phyloP scores from a whole-genome alignment of 129 eudicot species.

The Silybum marianum region DNA sequence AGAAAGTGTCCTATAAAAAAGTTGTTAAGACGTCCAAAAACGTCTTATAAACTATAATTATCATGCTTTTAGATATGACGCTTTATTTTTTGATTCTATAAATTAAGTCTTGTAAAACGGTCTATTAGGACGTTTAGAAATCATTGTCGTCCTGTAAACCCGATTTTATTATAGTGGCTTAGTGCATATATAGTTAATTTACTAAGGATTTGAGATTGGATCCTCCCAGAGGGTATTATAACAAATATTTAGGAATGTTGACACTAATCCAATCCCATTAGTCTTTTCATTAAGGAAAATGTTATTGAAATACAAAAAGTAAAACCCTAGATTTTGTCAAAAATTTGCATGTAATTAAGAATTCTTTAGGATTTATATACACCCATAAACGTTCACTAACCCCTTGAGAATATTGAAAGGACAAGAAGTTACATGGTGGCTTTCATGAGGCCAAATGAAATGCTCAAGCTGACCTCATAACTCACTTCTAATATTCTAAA shows the following conservation, averaged over 20 bases:
- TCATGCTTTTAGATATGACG: too few species aligned
- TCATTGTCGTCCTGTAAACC: too few species aligned
- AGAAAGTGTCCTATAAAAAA: too few species aligned
- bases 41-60: too few species aligned
- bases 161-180: neutral
- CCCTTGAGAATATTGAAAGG: neutral
- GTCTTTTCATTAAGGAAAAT: neutral
- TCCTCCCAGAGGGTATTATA: neutral
- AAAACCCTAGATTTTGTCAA: neutral
- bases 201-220: neutral
- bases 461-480: neutral
- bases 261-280: slow-evolving; percentile 12
- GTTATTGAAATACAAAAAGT: neutral
- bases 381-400: neutral
- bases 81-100: too few species aligned
- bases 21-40: neutral
- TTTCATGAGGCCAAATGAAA: neutral
- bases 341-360: neutral
- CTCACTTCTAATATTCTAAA: too few species aligned
- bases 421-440: neutral
- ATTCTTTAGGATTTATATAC: neutral
- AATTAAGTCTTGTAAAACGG: too few species aligned
- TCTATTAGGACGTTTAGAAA: too few species aligned
- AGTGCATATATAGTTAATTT: neutral
- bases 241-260: slow-evolving; percentile 1